These are phyloP conservation scores for Botrytis cinerea DNA, from an alignment of 2,329 filamentous ascomycete species.

Conservation along the genomic window DNA sequence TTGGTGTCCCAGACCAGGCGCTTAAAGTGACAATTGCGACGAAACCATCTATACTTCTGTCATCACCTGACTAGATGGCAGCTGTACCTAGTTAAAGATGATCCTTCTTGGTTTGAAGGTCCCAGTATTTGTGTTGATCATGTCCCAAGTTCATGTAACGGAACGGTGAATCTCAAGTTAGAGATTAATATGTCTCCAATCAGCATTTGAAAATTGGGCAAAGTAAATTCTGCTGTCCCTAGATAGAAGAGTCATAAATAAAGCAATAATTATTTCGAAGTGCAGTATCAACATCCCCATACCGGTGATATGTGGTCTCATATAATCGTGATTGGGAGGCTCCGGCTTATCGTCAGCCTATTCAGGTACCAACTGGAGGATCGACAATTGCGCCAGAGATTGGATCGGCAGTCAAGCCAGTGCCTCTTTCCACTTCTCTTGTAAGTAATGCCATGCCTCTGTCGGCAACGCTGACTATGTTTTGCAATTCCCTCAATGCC, in stretches of 20 bases:
- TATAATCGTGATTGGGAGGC: neutral
- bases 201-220: neutral
- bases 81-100: neutral
- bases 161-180: neutral
- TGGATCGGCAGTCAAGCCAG: neutral
- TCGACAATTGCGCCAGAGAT: neutral
- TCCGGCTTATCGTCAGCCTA: neutral
- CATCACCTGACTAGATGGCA: neutral
- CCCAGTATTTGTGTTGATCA: neutral
- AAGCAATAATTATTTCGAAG: neutral
- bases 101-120: neutral
- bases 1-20: neutral
- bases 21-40: neutral
- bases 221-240: neutral
- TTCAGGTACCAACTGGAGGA: neutral
- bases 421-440: conserved; percentile 29
- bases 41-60: neutral
- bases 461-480: conserved; percentile 40
- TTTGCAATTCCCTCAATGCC: conserved; percentile 38
- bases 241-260: neutral
- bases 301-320: neutral
- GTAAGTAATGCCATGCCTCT: conserved; percentile 38
- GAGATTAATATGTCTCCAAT: neutral
- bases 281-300: neutral
- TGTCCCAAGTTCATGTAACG: neutral